Percentiles rank a stretch among this genome's conserved stretches.
Conservation (phyloP, 805 yeast species). For the Clavispora phyllophila region DNA sequence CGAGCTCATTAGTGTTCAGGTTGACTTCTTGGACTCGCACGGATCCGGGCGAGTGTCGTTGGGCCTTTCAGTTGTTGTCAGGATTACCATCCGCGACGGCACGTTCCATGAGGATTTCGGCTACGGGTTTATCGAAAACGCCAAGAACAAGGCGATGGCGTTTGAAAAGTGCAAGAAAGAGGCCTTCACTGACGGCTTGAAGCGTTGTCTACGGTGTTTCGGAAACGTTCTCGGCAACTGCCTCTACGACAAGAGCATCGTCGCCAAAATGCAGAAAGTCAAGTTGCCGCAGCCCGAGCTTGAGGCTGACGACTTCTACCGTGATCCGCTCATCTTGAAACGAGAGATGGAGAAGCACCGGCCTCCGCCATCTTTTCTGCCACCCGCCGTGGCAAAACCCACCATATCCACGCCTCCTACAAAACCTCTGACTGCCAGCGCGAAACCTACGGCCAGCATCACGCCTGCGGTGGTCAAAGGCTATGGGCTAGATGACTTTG, state of each 20-base stretch:
- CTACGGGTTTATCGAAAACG: conserved; percentile 67
- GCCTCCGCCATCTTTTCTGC: neutral
- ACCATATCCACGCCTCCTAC: neutral
- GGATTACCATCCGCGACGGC: conserved; percentile 75
- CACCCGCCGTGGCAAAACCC: neutral
- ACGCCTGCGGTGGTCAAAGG: conserved; percentile 8
- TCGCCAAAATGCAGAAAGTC: conserved; percentile 46
- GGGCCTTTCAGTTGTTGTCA: conserved; percentile 67
- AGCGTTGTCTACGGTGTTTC: conserved; percentile 72
- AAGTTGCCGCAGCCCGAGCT: conserved; percentile 25
- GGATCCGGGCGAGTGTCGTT: conserved; percentile 48
- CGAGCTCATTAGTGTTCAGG: conserved; percentile 58
- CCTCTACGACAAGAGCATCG: conserved; percentile 68
- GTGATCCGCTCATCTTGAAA: conserved; percentile 31
- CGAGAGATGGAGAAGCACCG: conserved; percentile 20
- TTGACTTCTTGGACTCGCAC: conserved; percentile 66
- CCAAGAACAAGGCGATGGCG: conserved; percentile 65
- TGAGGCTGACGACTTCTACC: conserved; percentile 27
- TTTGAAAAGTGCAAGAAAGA: conserved; percentile 78
- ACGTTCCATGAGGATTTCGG: conserved; percentile 78
- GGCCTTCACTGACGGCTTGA: conserved; percentile 80
- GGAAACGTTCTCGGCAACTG: conserved; percentile 81
- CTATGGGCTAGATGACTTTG: conserved; percentile 28
- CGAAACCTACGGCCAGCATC: neutral
- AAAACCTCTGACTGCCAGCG: neutral